A percentile compares a stretch with the other conserved stretches of the same genome.
These are phyloP conservation scores for Coniochaeta prunicola DNA, from an alignment of 2,329 filamentous ascomycete genomes.

Conservation along the genomic window DNA sequence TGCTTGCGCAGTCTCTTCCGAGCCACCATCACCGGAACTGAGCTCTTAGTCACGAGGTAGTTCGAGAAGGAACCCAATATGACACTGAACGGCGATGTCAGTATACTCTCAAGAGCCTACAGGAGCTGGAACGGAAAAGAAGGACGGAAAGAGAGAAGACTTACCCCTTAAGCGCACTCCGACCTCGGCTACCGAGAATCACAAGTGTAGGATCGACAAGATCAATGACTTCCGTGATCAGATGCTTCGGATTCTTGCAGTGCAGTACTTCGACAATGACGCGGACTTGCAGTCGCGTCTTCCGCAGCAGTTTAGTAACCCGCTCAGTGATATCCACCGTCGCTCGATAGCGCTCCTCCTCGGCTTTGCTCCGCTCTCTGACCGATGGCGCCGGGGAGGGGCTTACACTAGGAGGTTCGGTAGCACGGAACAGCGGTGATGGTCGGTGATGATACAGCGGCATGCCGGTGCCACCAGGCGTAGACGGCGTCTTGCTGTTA, in stretches of 20 bases:
- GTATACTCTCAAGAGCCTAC: slow-evolving; percentile 4
- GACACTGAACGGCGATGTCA: slow-evolving; percentile 53
- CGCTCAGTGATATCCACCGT: slow-evolving; percentile 79
- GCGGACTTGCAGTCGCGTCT: slow-evolving; percentile 86
- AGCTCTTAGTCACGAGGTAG: slow-evolving; percentile 94
- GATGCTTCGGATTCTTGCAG: slow-evolving; percentile 94
- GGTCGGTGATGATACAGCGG: slow-evolving; percentile 19
- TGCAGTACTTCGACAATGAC: slow-evolving; percentile 95
- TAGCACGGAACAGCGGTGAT: slow-evolving; percentile 21
- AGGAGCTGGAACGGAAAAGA: too few species aligned
- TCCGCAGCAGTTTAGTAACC: slow-evolving; percentile 77
- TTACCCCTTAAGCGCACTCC: slow-evolving; percentile 89
- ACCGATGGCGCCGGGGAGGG: slow-evolving; percentile 41
- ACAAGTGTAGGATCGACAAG: slow-evolving; percentile 85
- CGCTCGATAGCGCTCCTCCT: slow-evolving; percentile 73
- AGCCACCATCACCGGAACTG: slow-evolving; percentile 96
- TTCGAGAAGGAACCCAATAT: slow-evolving; percentile 95
- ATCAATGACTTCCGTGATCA: slow-evolving; percentile 97
- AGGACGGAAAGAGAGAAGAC: slow-evolving; percentile 20
- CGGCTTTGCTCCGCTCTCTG: slow-evolving; percentile 50
- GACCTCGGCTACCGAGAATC: slow-evolving; percentile 83
- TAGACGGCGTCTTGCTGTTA: slow-evolving; percentile 27
- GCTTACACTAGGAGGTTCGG: slow-evolving; percentile 16
- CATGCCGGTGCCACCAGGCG: slow-evolving; percentile 17
- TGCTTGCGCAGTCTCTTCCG: slow-evolving; percentile 84